Conservation (phyloP, 139 green algal genomes). For the Ettlia oleoabundans region DNA sequence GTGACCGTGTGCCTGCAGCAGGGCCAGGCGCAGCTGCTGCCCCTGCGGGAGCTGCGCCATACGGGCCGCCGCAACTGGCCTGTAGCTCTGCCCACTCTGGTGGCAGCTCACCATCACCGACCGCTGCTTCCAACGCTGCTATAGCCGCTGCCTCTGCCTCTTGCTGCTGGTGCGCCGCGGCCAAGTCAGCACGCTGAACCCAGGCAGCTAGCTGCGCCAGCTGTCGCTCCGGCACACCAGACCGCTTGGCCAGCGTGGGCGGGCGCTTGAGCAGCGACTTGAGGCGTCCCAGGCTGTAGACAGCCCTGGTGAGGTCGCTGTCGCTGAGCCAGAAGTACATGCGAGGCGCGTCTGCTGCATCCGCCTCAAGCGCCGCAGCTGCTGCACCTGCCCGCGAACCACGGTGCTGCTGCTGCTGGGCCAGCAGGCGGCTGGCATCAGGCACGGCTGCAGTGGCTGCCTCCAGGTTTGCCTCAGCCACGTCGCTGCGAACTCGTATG, state of each 20-base stretch:
- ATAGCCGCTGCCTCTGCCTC: neutral
- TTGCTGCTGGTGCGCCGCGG: slow-evolving; percentile 10
- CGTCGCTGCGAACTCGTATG: slow-evolving; percentile 27
- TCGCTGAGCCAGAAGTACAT: slow-evolving; percentile 50
- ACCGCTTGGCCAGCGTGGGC: slow-evolving; percentile 38
- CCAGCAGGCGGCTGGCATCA: slow-evolving; percentile 9
- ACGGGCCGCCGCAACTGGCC: neutral
- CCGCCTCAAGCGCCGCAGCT: neutral
- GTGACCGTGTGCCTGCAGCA: neutral
- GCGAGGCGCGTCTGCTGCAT: neutral
- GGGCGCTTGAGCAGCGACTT: slow-evolving; percentile 46
- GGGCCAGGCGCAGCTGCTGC: too few relatives aligned
- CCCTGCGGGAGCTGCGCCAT: neutral
- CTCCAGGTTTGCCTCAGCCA: slow-evolving; percentile 34
- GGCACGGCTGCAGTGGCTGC: slow-evolving; percentile 16
- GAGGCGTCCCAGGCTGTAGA: slow-evolving; percentile 37
- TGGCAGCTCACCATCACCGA: neutral
- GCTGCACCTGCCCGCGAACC: neutral
- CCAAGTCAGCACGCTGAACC: slow-evolving; percentile 25
- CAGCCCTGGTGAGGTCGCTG: slow-evolving; percentile 5
- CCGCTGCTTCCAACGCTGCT: neutral
- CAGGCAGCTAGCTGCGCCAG: slow-evolving; percentile 37
- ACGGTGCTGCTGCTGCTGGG: slow-evolving; percentile 11
- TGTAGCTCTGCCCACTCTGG: neutral
- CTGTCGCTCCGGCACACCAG: slow-evolving; percentile 39